Conservation (phyloP, 2,329 filamentous ascomycete species). For the Orbilia oligospora region DNA sequence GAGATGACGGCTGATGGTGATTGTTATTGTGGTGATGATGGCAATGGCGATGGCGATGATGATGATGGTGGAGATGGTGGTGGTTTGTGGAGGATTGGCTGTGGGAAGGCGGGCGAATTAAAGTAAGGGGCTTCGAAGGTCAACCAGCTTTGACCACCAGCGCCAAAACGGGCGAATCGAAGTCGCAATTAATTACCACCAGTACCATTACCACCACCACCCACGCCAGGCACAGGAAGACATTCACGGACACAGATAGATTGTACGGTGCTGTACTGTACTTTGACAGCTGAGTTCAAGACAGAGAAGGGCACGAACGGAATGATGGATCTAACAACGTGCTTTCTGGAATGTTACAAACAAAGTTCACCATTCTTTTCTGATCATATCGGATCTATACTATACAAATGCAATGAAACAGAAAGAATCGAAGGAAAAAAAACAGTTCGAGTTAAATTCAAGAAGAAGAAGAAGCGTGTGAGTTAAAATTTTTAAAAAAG, state of each 20-base stretch:
- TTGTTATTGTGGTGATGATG: neutral
- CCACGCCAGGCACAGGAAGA: neutral
- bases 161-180: conserved; percentile 57
- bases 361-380: neutral
- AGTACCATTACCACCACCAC: neutral
- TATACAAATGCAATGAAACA: neutral
- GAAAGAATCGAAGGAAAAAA: neutral
- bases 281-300: neutral
- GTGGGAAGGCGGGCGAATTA: conserved; percentile 45
- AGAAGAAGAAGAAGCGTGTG: neutral
- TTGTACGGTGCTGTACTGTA: neutral
- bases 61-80: conserved; percentile 4
- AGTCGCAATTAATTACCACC: conserved; percentile 9
- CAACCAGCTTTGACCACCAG: conserved; percentile 45
- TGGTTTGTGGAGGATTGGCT: conserved; percentile 27
- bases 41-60: neutral
- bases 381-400: neutral
- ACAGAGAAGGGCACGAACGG: neutral
- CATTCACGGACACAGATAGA: neutral
- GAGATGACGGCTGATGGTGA: neutral
- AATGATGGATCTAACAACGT: neutral
- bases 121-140: conserved; percentile 57
- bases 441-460: too few species aligned
- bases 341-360: neutral
- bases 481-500: neutral